Evolutionary conservation across 352 stramenopile species (phyloP).

Genomic region (Globisporangium sylvaticum): DNA sequence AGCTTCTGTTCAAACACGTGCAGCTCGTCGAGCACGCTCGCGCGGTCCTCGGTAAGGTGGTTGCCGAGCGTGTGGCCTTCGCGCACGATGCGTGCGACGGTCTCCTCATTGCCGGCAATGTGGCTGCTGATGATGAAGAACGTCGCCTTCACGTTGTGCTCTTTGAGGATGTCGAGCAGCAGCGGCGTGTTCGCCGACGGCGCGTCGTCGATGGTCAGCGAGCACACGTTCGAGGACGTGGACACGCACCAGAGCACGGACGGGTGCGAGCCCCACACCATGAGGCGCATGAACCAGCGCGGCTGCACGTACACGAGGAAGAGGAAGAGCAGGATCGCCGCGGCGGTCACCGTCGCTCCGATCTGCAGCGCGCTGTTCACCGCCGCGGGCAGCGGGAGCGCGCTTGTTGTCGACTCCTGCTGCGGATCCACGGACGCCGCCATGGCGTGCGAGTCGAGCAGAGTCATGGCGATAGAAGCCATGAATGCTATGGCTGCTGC

Average conservation of each 20-base stretch:
- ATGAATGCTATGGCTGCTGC: neutral
- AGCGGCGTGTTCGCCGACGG: conserved; percentile 55
- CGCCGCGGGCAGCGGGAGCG: neutral
- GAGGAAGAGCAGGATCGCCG: conserved; percentile 27
- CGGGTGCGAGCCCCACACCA: conserved; percentile 63
- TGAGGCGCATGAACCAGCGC: conserved; percentile 57
- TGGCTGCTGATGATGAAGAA: conserved; percentile 85
- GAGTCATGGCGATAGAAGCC: neutral
- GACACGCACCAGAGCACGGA: conserved; percentile 71
- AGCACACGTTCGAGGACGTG: conserved; percentile 49
- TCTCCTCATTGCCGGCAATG: conserved; percentile 62
- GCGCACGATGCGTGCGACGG: conserved; percentile 68
- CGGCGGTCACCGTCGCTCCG: neutral
- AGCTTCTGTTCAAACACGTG: conserved; percentile 84
- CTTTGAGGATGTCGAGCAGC: conserved; percentile 70
- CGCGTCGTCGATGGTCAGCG: conserved; percentile 80
- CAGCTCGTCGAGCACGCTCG: conserved; percentile 74
- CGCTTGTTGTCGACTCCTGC: neutral
- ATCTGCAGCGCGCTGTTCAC: conserved; percentile 15
- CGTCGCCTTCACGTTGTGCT: conserved; percentile 63
- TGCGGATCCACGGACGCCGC: neutral
- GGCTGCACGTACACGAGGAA: conserved; percentile 66
- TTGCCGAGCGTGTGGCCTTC: conserved; percentile 79
- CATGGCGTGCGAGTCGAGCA: neutral
- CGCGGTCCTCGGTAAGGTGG: conserved; percentile 76